Evolutionary conservation across 306 rosid species (phyloP), one percentile per base, ranked within the genome.

Genomic region (Geum urbanum): DNA sequence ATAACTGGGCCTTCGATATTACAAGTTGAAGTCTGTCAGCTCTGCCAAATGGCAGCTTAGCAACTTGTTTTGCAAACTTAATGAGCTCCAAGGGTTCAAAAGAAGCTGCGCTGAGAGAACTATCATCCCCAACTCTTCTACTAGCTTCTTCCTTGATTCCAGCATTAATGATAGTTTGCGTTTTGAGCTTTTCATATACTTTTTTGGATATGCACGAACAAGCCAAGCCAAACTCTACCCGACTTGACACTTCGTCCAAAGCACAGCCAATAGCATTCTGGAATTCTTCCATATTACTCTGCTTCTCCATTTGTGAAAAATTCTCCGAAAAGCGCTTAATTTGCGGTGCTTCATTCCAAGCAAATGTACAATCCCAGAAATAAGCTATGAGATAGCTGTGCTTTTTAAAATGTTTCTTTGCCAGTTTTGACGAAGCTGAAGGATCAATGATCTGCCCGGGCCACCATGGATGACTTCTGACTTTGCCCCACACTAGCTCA

Each of bases 391-490:
- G 81, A 74, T 77, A 81, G 71, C 77, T 74, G 35, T 74, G 85
- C 45, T 82, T 79, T 74, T 77, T 90, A 45, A 68, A 79, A 69
- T 86, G 69, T 77, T 74, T 86, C 80, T 79, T 90, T 63, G 91
- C 98, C 78, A 78, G 80, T 45, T 69, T 74, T 24, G 98, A 86
- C 64, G 94, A 80, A 74, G 72, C 69, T 0, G 85, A 84, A n/a
- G 91, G 84, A 79, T 88, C 91, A 78, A 78, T 83, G 27, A 92
- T 86, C 86, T 86, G 97, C 58, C 97, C 98, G 40, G 98, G 98
- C 98, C 98, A 92, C 98, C 98, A 92, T 44, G 97, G 98, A 85
- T 88, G 92, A 22, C 96, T 87, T 65, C 78, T 84, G 56, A 92
- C 90, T 77, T 86, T 92, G 68, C 94, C 96, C 98, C 98, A 92